Percentiles rank a stretch among this genome's conserved stretches.
Conservation (phyloP, 2,329 filamentous ascomycete species). For the Colletotrichum shisoi region DNA sequence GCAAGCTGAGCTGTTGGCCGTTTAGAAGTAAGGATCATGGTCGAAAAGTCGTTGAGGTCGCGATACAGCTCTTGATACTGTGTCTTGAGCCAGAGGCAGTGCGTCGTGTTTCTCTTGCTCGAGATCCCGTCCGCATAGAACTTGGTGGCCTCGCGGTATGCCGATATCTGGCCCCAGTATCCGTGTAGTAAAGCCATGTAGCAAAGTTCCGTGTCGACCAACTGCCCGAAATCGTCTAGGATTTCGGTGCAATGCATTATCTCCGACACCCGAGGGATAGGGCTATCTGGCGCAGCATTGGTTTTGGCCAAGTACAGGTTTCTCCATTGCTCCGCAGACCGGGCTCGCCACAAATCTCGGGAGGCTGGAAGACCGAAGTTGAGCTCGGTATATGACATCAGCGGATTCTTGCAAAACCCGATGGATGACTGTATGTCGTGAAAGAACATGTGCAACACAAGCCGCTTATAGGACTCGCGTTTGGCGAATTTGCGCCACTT, state of each 20-base stretch:
- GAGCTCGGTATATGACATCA: constrained; percentile 47
- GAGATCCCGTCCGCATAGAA: constrained; percentile 42
- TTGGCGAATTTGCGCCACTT: constrained; percentile 43
- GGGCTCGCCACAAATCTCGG: constrained; percentile 43
- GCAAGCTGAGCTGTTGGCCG: constrained; percentile 33
- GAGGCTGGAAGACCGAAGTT: constrained; percentile 42
- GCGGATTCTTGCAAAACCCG: constrained; percentile 44
- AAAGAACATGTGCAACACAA: constrained; percentile 44
- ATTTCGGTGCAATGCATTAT: constrained; percentile 38
- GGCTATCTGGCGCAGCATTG: constrained; percentile 19
- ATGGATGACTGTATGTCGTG: constrained; percentile 47
- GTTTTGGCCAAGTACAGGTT: constrained; percentile 30
- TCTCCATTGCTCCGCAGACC: constrained; percentile 44
- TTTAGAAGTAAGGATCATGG: constrained; percentile 38
- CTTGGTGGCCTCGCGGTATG: constrained; percentile 46
- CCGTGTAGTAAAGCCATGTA: constrained; percentile 44
- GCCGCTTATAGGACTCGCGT: constrained; percentile 47
- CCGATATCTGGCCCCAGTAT: constrained; percentile 47
- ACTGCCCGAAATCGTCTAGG: constrained; percentile 33
- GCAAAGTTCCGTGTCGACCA: constrained; percentile 47
- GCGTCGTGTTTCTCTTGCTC: constrained; percentile 35
- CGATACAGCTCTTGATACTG: constrained; percentile 47
- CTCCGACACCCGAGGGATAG: constrained; percentile 30
- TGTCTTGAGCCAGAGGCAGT: constrained; percentile 45
- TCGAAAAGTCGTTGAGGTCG: constrained; percentile 44